These are phyloP conservation scores for Aspergillus ostianus DNA, from an alignment of 495 filamentous ascomycete species.

Conservation along the genomic window DNA sequence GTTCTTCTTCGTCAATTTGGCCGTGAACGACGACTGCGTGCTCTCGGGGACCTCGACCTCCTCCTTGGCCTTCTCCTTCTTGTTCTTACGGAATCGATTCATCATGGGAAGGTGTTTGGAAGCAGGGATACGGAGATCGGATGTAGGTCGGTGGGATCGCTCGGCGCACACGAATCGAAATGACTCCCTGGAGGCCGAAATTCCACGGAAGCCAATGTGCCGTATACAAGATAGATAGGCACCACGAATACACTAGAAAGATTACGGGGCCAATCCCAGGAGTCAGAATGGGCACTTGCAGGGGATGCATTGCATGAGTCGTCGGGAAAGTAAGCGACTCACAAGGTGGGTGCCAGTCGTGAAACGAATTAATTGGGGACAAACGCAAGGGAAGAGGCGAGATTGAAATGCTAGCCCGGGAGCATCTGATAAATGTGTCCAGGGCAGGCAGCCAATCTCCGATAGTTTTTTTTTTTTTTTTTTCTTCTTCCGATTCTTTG, in stretches of 20 bases:
- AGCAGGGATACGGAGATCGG: not conserved
- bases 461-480: not conserved
- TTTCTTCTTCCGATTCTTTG: not conserved
- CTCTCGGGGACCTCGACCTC: slow-evolving; percentile 43
- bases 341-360: not conserved
- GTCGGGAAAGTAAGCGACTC: not conserved
- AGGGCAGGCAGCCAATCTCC: not conserved
- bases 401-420: not conserved
- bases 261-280: not conserved
- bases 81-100: slow-evolving; percentile 74
- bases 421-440: not conserved
- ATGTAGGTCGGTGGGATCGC: not conserved
- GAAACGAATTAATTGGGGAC: not conserved
- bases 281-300: not conserved
- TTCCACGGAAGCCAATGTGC: not conserved
- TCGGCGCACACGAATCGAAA: not conserved
- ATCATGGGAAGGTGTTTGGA: slow-evolving; percentile 37
- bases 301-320: not conserved
- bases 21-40: slow-evolving; percentile 18
- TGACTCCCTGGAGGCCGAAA: not conserved
- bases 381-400: not conserved
- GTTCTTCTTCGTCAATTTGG: slow-evolving; percentile 25
- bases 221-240: not conserved
- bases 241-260: not conserved
- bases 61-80: slow-evolving; percentile 58